Conservation (phyloP, 768 basidiomycete genomes). For the Kondoa malvinella region DNA sequence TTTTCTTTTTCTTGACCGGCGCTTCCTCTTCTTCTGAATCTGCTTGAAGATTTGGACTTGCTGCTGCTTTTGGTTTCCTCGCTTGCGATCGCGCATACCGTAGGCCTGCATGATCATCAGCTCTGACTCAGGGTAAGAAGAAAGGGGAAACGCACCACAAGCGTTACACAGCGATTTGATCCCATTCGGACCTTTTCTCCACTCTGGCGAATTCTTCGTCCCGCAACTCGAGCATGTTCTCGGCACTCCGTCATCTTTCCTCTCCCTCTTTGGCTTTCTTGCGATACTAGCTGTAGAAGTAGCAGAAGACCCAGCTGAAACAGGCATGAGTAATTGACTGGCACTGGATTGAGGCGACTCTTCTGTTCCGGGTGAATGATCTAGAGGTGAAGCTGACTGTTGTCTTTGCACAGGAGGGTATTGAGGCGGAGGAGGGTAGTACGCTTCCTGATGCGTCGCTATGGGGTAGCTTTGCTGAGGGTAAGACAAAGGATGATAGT, state of each 20-base stretch:
- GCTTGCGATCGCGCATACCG: constrained; percentile 18
- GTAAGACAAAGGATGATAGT: background rate
- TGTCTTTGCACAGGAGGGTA: background rate
- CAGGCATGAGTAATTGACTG: background rate
- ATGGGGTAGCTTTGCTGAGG: background rate
- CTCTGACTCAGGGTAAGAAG: background rate
- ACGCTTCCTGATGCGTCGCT: background rate
- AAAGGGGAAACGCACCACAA: constrained; percentile 15
- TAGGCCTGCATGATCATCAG: constrained; percentile 9
- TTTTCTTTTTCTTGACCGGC: background rate
- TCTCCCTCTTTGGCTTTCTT: background rate
- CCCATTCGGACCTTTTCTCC: constrained; percentile 20
- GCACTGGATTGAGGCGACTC: constrained; percentile 5
- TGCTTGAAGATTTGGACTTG: too few species aligned
- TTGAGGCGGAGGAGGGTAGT: too few species aligned
- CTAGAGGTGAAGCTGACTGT: background rate
- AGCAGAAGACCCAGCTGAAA: background rate
- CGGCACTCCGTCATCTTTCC: background rate
- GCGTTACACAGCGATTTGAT: constrained; percentile 21
- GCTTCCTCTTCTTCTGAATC: background rate
- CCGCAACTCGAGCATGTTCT: constrained; percentile 9
- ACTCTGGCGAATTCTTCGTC: background rate
- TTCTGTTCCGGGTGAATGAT: background rate
- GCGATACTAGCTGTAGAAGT: background rate
- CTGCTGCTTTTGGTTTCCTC: background rate